These are phyloP conservation scores for Plantago major DNA, from an alignment of 257 asterid species.

Conservation along the genomic window DNA sequence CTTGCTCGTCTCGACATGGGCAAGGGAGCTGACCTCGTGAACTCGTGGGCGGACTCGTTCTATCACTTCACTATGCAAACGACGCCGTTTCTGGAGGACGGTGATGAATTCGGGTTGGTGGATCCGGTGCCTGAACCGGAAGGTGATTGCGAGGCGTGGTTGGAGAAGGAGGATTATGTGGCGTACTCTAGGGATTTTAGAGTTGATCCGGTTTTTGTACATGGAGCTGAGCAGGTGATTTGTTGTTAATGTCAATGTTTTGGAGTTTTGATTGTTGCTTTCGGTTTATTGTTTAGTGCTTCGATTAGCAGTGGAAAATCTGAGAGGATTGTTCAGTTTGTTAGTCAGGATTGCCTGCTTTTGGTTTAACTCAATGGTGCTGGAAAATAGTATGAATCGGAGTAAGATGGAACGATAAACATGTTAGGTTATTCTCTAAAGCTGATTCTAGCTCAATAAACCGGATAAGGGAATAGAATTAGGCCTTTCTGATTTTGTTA, in stretches of 20 bases:
- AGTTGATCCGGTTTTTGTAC: conserved; percentile 48
- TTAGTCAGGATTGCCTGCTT: no score
- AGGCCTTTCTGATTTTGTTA: no score
- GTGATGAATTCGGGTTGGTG: conserved; percentile 16
- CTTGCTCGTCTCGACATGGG: conserved; percentile 72
- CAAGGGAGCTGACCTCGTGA: conserved; percentile 69
- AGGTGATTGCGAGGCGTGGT: conserved; percentile 68
- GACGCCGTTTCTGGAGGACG: conserved; percentile 8
- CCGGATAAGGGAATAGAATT: no score
- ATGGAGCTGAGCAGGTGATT: no score
- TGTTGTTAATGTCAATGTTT: not conserved
- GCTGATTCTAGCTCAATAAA: no score
- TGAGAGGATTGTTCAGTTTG: not conserved
- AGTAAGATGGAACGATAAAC: no score
- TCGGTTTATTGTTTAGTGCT: no score
- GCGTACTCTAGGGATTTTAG: conserved; percentile 68
- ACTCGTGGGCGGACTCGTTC: conserved; percentile 92
- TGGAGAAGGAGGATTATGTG: conserved; percentile 70
- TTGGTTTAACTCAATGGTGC: no score
- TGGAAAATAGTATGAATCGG: no score
- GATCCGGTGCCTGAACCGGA: conserved; percentile 21
- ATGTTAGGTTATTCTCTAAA: no score
- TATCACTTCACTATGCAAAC: conserved; percentile 46
- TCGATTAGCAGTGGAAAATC: no score
- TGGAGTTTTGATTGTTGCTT: not conserved